These are phyloP conservation scores for Apiotrichum brassicae DNA, from an alignment of 1,284 basidiomycete genomes.

Conservation along the genomic window DNA sequence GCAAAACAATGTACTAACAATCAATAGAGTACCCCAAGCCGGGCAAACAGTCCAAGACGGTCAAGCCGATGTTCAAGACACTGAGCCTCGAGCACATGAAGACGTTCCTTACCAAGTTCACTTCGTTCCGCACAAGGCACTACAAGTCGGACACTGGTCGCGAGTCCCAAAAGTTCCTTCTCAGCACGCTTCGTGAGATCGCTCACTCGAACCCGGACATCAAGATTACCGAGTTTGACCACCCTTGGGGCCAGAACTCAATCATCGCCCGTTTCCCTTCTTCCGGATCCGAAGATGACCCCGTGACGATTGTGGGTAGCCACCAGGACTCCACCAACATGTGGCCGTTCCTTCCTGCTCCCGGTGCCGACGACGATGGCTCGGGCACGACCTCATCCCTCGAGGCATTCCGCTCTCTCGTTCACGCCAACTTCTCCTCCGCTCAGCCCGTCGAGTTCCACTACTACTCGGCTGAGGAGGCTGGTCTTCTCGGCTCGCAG, in stretches of 20 bases:
- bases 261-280: slow-evolving; percentile 60
- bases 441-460: slow-evolving; percentile 77
- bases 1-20: not conserved
- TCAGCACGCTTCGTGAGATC: slow-evolving; percentile 65
- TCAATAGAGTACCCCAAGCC: slow-evolving; percentile 36
- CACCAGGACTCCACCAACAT: slow-evolving; percentile 89
- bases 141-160: slow-evolving; percentile 61
- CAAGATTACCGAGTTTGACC: slow-evolving; percentile 69
- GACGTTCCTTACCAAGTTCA: slow-evolving; percentile 65
- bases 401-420: slow-evolving; percentile 76
- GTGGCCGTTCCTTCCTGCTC: slow-evolving; percentile 81
- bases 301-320: slow-evolving; percentile 61
- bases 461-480: slow-evolving; percentile 93
- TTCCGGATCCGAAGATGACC: slow-evolving; percentile 29
- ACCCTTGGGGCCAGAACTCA: slow-evolving; percentile 87
- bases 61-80: slow-evolving; percentile 36
- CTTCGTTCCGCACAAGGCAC: slow-evolving; percentile 49
- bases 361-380: slow-evolving; percentile 72
- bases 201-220: slow-evolving; percentile 60
- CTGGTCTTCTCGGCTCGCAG: slow-evolving; percentile 89
- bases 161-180: slow-evolving; percentile 71
- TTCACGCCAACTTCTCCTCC: slow-evolving; percentile 72
- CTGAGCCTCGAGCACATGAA: slow-evolving; percentile 45
- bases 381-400: slow-evolving; percentile 89
- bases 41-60: slow-evolving; percentile 29